Conservation (phyloP, 169 alveolate genomes). For the Plasmodium billcollinsi region DNA sequence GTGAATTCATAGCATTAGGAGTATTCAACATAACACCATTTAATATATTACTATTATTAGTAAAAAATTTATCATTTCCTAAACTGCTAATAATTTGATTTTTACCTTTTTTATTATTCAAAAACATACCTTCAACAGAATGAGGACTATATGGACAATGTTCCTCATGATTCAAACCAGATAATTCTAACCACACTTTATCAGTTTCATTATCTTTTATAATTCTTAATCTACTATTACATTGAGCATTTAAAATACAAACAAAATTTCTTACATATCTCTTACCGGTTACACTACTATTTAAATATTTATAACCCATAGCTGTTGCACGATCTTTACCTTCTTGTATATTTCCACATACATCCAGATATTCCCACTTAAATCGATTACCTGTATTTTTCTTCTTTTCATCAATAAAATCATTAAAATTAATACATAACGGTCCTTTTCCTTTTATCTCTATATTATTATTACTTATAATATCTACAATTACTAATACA, state of each 20-base stretch:
- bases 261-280: conserved; percentile 54
- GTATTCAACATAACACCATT: background rate
- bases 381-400: conserved; percentile 6
- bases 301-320: conserved; percentile 53
- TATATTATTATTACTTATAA: background rate
- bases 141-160: conserved; percentile 23
- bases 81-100: background rate
- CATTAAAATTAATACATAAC: conserved; percentile 16
- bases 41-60: background rate
- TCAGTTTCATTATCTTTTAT: conserved; percentile 5
- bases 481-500: background rate
- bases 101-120: background rate
- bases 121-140: background rate
- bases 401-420: conserved; percentile 3
- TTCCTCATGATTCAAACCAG: conserved; percentile 17
- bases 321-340: conserved; percentile 24
- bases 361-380: conserved; percentile 21
- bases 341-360: conserved; percentile 15
- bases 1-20: too few species aligned
- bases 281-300: conserved; percentile 30
- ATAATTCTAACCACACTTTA: conserved; percentile 33
- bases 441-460: conserved; percentile 25
- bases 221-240: conserved; percentile 41
- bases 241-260: conserved; percentile 18
- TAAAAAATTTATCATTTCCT: background rate